These are phyloP conservation scores for Syncephalastrum contaminatum DNA, from an alignment of 371 early-diverging fungal species.

Conservation along the genomic window DNA sequence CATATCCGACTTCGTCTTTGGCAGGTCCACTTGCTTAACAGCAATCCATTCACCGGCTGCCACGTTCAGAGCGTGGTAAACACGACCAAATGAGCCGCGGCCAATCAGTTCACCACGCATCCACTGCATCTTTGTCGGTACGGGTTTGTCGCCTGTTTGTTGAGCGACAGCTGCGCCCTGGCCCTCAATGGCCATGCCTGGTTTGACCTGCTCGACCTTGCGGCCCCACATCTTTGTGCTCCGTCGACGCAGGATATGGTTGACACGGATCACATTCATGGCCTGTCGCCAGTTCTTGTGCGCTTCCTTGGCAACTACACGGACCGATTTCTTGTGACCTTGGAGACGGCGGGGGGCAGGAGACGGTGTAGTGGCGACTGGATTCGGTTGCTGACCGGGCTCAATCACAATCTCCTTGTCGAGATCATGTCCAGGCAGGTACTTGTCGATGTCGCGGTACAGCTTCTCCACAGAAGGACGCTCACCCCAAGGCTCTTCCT, in stretches of 20 bases:
- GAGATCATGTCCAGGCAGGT: constrained; percentile 78
- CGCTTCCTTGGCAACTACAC: constrained; percentile 57
- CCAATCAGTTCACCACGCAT: constrained; percentile 93
- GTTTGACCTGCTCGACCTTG: constrained; percentile 56
- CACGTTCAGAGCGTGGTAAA: constrained; percentile 89
- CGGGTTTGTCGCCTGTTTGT: constrained; percentile 23
- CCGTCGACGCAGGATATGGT: constrained; percentile 44
- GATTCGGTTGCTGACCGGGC: not conserved
- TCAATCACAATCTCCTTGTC: constrained; percentile 77
- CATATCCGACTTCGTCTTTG: constrained; percentile 56
- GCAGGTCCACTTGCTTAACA: constrained; percentile 95
- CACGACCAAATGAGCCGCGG: constrained; percentile 96
- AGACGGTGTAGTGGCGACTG: constrained; percentile 14
- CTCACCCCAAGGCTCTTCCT: constrained; percentile 59
- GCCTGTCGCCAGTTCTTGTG: constrained; percentile 44
- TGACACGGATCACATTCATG: constrained; percentile 35
- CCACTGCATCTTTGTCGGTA: constrained; percentile 63
- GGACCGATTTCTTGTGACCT: constrained; percentile 61
- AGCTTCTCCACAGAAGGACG: constrained; percentile 75
- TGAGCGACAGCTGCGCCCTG: constrained; percentile 9
- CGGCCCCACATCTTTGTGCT: constrained; percentile 70
- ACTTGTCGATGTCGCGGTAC: constrained; percentile 72
- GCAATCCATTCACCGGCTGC: constrained; percentile 92
- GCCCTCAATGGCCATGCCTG: constrained; percentile 35
- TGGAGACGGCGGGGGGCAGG: constrained; percentile 28